A percentile compares a stretch with the other conserved stretches of the same genome.
Evolutionary conservation across 768 basidiomycete genomes (phyloP).

Genomic region (Trametes villosa): DNA sequence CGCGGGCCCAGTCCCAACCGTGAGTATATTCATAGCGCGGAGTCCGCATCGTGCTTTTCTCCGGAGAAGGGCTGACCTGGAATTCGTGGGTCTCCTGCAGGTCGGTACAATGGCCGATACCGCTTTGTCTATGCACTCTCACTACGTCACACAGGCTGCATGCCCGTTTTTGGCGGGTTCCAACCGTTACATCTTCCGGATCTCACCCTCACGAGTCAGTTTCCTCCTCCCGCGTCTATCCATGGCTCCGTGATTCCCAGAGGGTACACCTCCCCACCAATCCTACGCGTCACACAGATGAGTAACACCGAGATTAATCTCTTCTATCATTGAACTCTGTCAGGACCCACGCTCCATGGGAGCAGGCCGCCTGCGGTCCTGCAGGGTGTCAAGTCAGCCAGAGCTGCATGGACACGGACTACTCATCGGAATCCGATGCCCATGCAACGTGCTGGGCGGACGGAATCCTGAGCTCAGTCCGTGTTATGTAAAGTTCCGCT

Average conservation of each 20-base stretch:
- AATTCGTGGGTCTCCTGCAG: not conserved
- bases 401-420: not conserved
- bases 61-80: not conserved
- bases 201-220: not conserved
- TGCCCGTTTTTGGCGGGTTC: not conserved
- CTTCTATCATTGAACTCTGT: not conserved
- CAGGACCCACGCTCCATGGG: not conserved
- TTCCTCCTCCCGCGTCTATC: not conserved
- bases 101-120: too few relatives aligned
- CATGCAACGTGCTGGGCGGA: not conserved
- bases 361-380: not conserved
- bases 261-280: not conserved
- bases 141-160: too few relatives aligned
- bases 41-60: not conserved
- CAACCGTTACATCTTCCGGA: not conserved
- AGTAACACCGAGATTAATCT: not conserved
- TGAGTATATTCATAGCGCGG: not conserved
- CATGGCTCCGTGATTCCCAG: not conserved
- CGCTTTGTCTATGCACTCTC: not conserved
- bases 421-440: not conserved
- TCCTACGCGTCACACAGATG: not conserved
- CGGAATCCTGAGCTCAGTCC: not conserved
- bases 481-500: not conserved
- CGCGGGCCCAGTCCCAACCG: too few relatives aligned
- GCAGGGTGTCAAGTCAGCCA: not conserved